phyloP scores from a whole-genome alignment of 2,329 filamentous ascomycete genomes.

The Clonostachys rhizophaga region DNA sequence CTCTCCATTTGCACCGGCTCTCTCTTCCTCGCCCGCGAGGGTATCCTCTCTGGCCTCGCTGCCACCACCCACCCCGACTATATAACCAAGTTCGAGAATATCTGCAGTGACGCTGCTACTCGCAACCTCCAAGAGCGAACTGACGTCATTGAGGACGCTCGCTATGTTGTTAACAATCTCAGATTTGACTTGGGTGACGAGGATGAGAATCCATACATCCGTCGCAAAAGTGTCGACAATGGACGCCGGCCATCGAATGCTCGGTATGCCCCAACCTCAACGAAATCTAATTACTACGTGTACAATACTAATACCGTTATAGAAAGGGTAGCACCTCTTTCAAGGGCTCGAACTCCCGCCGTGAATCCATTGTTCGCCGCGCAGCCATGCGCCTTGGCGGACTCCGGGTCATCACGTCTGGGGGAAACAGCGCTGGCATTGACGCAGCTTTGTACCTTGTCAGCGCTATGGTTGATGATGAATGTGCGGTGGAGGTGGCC shows the following conservation, averaged over 20 bases:
- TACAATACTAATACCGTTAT: slow-evolving; percentile 12
- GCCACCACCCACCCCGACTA: slow-evolving; percentile 81
- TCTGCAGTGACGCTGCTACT: slow-evolving; percentile 70
- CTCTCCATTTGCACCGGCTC: slow-evolving; percentile 77
- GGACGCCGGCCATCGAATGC: slow-evolving; percentile 57
- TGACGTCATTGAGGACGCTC: slow-evolving; percentile 74
- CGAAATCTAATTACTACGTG: slow-evolving; percentile 7
- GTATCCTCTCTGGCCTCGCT: slow-evolving; percentile 72
- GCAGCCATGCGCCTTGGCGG: slow-evolving; percentile 68
- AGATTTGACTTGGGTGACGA: slow-evolving; percentile 79
- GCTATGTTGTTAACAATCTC: slow-evolving; percentile 89
- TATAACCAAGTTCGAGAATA: slow-evolving; percentile 75
- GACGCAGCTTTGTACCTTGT: slow-evolving; percentile 84
- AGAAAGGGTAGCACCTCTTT: slow-evolving; percentile 83
- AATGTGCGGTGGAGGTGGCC: slow-evolving; percentile 71
- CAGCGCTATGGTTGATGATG: slow-evolving; percentile 74
- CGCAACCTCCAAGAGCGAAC: slow-evolving; percentile 71
- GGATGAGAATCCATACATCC: slow-evolving; percentile 80
- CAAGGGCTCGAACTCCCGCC: slow-evolving; percentile 67
- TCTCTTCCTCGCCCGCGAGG: slow-evolving; percentile 71
- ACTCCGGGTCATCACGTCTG: slow-evolving; percentile 72
- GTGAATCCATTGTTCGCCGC: slow-evolving; percentile 77
- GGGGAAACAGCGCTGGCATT: slow-evolving; percentile 73
- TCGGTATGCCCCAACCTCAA: slow-evolving; percentile 32
- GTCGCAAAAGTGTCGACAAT: slow-evolving; percentile 62